Base-by-base conservation (phyloP, 495 filamentous ascomycete genomes). In the Filosporella fistucella region DNA sequence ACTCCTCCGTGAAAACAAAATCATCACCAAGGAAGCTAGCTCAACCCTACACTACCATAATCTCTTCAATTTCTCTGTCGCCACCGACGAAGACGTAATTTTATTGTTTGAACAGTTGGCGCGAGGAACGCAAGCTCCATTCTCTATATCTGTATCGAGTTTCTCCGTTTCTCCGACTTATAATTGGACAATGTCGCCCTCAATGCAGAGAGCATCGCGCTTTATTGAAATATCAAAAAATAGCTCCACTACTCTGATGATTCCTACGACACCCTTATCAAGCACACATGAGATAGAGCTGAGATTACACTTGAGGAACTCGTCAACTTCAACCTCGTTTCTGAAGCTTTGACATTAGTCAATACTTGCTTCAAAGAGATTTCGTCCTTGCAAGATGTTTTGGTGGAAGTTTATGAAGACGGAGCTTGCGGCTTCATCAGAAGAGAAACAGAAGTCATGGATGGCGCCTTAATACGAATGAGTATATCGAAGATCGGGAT, bases 341-440 rank as follows among this genome's bases (percentile, higher is more conserved):
- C 30, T 54, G 44, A 54, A 23, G 43, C 39, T 23, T 49, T 54
- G 21, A 14, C n/a, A 45, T 45, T 44, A 13, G 39, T 54, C 18
- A 24, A 54, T 45, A 25, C 51, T 54, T 25, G 45, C 51, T 54
- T 54, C 39, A 48, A 34, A 49, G 45, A 45, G 23, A 49, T 54
- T 34, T 49, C 34, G 45, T 54, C 51, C 51, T 24, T 54, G 34
- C 38, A 54, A 45, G 45, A 54, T 20, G 49, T 54, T 21, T 40
- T 54, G 33, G 45, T 54, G 25, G 40, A 32, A 14, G 45, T 49
- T 23, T 49, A 45, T 26, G 38, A 49, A 17, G 39, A 45, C 23
- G 44, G 39, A 14, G 39, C 44, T 23, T 45, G 51, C 28, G 17
- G 35, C 45, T 40, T 22, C 45, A 54, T 54, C 44, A 20, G 45